A percentile compares a stretch with the other conserved stretches of the same genome.
Evolutionary conservation across 495 filamentous ascomycete genomes (phyloP).

Genomic region (Delitschia confertaspora): DNA sequence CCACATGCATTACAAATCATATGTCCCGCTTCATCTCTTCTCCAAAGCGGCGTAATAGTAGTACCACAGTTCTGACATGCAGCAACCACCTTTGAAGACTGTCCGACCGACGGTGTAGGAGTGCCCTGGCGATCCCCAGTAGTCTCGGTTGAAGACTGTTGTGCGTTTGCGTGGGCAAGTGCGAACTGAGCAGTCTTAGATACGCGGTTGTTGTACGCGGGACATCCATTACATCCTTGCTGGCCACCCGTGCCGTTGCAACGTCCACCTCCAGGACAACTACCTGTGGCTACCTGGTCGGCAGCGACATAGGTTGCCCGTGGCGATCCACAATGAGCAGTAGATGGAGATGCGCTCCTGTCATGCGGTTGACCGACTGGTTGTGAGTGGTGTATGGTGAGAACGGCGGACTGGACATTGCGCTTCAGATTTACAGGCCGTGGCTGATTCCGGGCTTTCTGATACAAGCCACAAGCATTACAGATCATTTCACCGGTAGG

Average conservation of each 20-base stretch:
- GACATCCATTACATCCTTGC: slow-evolving; percentile 92
- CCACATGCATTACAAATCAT: slow-evolving; percentile 99
- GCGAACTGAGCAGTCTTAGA: slow-evolving; percentile 72
- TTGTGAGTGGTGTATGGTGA: no score
- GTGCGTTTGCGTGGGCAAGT: slow-evolving; percentile 40
- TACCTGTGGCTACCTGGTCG: slow-evolving; percentile 63
- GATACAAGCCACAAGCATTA: slow-evolving; percentile 93
- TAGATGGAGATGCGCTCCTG: slow-evolving; percentile 35
- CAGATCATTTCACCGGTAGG: slow-evolving; percentile 91
- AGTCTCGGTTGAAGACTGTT: slow-evolving; percentile 1
- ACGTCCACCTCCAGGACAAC: slow-evolving; percentile 87
- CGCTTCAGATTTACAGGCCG: slow-evolving; percentile 84
- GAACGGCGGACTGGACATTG: slow-evolving; percentile 12
- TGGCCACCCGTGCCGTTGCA: slow-evolving; percentile 96
- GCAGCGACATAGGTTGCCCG: slow-evolving; percentile 67
- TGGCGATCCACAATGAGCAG: slow-evolving; percentile 25
- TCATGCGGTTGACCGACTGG: slow-evolving; percentile 24
- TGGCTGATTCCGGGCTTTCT: slow-evolving; percentile 83
- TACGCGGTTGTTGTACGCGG: slow-evolving; percentile 93
- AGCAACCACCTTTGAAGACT: slow-evolving; percentile 66
- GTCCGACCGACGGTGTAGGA: slow-evolving; percentile 49
- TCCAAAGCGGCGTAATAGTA: slow-evolving; percentile 92
- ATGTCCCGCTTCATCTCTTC: slow-evolving; percentile 88
- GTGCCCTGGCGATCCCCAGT: slow-evolving; percentile 19
- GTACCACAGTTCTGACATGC: slow-evolving; percentile 97